A percentile compares a stretch with the other conserved stretches of the same genome.
Evolutionary conservation across 768 basidiomycete genomes (phyloP).

Genomic region (Filobasidium floriforme): DNA sequence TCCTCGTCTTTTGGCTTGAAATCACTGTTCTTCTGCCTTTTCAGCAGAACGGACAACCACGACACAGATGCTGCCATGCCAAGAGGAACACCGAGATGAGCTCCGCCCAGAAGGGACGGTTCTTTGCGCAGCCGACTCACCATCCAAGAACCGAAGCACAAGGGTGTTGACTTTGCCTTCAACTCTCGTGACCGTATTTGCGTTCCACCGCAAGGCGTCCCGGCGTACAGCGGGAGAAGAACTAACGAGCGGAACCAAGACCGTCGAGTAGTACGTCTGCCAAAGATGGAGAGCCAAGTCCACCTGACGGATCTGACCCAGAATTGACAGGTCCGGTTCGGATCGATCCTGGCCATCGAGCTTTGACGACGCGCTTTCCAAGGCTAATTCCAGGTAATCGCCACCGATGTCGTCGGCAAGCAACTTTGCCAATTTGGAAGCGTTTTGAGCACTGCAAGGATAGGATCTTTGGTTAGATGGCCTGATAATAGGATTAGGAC

Average conservation of each 20-base stretch:
- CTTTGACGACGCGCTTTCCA: conserved; percentile 50
- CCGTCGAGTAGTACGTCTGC: conserved; percentile 92
- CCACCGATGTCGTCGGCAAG: conserved; percentile 76
- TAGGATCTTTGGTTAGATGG: not conserved
- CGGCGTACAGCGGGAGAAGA: conserved; percentile 73
- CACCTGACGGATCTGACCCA: conserved; percentile 60
- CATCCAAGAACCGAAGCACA: conserved; percentile 70
- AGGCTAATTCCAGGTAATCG: conserved; percentile 79
- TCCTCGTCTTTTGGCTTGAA: conserved; percentile 97
- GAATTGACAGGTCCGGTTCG: conserved; percentile 68
- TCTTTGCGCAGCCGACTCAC: conserved; percentile 49
- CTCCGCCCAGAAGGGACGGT: not conserved
- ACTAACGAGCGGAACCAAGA: conserved; percentile 73
- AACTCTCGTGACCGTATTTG: conserved; percentile 71
- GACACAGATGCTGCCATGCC: conserved; percentile 56
- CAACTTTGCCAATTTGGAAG: conserved; percentile 70
- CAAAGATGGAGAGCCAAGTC: conserved; percentile 91
- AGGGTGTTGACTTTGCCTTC: conserved; percentile 75
- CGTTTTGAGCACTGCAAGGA: conserved; percentile 70
- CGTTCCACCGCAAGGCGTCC: conserved; percentile 89
- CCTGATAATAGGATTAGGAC: not conserved
- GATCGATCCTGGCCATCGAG: conserved; percentile 25
- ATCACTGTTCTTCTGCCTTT: conserved; percentile 89
- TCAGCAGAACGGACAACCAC: conserved; percentile 68
- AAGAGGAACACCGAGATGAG: not conserved